These are phyloP conservation scores for Salix caprea DNA, from an alignment of 345 rosid species.

Conservation along the genomic window DNA sequence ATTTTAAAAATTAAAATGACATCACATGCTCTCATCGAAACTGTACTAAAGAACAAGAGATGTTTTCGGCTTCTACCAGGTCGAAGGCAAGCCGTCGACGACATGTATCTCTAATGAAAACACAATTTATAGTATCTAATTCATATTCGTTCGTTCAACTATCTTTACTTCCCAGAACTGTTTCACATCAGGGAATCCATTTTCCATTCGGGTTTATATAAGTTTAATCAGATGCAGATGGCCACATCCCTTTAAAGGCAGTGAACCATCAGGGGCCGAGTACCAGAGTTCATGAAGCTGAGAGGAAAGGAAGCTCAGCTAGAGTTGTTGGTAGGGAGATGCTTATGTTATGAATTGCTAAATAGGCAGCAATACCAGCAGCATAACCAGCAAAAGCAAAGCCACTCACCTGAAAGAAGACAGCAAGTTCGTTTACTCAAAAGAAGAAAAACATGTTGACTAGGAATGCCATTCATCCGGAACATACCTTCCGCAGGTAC, in stretches of 20 bases:
- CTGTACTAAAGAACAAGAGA: not conserved
- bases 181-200: not conserved
- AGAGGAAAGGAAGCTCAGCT: slow-evolving; percentile 26
- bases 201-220: not conserved
- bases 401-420: slow-evolving; percentile 69
- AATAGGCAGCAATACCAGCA: slow-evolving; percentile 25
- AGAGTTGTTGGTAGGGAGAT: slow-evolving; percentile 23
- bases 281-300: slow-evolving; percentile 11
- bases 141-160: not conserved
- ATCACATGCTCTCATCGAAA: not conserved
- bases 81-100: not conserved
- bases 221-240: not conserved
- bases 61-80: not conserved
- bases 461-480: not conserved
- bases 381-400: slow-evolving; percentile 85
- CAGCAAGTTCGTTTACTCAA: not conserved
- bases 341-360: slow-evolving; percentile 20
- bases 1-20: no score
- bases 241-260: not conserved
- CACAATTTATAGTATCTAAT: not conserved
- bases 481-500: slow-evolving; percentile 76
- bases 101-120: not conserved
- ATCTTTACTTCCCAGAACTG: not conserved
- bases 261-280: not conserved
- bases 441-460: not conserved